Percentiles rank a stretch among this genome's conserved stretches.
phyloP scores from a whole-genome alignment of 2,329 filamentous ascomycete species.

The Trichoderma semiorbis region DNA sequence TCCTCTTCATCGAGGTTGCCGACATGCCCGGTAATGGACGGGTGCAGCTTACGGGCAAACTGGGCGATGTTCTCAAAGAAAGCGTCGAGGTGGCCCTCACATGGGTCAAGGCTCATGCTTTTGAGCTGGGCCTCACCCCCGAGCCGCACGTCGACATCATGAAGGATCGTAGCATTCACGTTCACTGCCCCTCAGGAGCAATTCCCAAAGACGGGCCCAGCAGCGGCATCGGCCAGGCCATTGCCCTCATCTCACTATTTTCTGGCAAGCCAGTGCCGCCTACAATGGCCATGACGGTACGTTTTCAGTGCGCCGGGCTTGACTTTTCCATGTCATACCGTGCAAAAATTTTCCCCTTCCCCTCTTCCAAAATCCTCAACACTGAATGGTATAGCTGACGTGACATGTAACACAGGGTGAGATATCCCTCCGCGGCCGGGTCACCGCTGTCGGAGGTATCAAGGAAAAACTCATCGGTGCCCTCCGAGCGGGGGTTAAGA shows the following conservation, averaged over 20 bases:
- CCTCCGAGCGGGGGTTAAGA: constrained; percentile 88
- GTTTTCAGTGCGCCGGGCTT: constrained; percentile 26
- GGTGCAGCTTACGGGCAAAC: constrained; percentile 92
- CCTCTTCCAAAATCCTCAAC: neutral
- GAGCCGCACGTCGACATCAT: constrained; percentile 88
- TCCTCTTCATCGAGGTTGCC: constrained; percentile 96
- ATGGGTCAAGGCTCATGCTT: constrained; percentile 97
- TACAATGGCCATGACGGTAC: constrained; percentile 89
- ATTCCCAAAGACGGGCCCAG: constrained; percentile 89
- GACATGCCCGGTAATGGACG: constrained; percentile 93
- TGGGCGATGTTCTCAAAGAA: constrained; percentile 95
- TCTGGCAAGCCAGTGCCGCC: constrained; percentile 81
- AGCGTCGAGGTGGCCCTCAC: constrained; percentile 92
- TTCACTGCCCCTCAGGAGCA: constrained; percentile 91
- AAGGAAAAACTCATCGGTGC: constrained; percentile 98
- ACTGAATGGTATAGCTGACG: constrained; percentile 25
- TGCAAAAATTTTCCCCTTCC: constrained; percentile 16
- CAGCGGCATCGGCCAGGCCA: constrained; percentile 89
- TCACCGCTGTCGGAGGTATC: constrained; percentile 94
- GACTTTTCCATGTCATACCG: constrained; percentile 6
- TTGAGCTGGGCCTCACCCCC: constrained; percentile 77
- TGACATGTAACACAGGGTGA: constrained; percentile 49
- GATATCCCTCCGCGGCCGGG: constrained; percentile 77
- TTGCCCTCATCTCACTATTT: constrained; percentile 89
- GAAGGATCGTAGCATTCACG: constrained; percentile 90